Base-by-base conservation (phyloP, 257 asterid genomes). In the Solanum rostratum region DNA sequence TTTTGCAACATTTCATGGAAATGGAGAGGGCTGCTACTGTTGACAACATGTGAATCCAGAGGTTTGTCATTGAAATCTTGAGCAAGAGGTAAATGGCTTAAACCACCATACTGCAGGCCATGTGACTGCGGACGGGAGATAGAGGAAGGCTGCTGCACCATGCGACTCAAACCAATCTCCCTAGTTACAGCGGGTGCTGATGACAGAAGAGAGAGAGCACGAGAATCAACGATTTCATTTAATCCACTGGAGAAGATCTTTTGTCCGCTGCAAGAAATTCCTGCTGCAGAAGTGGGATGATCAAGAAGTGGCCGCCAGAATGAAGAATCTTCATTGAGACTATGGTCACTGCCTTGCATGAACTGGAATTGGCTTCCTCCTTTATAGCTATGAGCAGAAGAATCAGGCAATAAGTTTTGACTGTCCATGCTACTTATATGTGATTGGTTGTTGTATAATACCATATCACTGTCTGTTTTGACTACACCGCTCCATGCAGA, bases 171-270 rank as follows among this genome's bases (percentile, higher is more conserved):
- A 87, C 92, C 90, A 24, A 93, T 87, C 89, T 92, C 93, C 92
- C 90, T 85, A 43, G 92, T 87, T 82, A 84, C 86, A 84, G 92
- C 63, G 52, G 92, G 88, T 24, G 91, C 89, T 57, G 97, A 90
- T 95, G 99, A 95, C 99, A 95, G 99, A 95, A 95, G 99, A 95
- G 99, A 94, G 99, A 94, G 98, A 94, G 97, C 99, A 94, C 94
- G 90, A 89, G 93, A 87, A 82, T 87, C 91, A 78, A 88, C 88
- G 54, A 90, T 89, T 80, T 89, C 91, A 78, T 84, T 91, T 46
- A 89, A 86, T 39, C 94, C 94, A 59, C 86, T 87, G 3, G 86
- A 73, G 79, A 87, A 87, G 22, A 87, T 81, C 85, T 86, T 88
- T 76, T 85, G 90, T 79, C 88, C 60, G 45, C 85, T 85, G 89